Percentiles rank a stretch among this genome's conserved stretches.
These are phyloP conservation scores for Wickerhamiella parazyma DNA, from an alignment of 805 yeast species.

Conservation along the genomic window DNA sequence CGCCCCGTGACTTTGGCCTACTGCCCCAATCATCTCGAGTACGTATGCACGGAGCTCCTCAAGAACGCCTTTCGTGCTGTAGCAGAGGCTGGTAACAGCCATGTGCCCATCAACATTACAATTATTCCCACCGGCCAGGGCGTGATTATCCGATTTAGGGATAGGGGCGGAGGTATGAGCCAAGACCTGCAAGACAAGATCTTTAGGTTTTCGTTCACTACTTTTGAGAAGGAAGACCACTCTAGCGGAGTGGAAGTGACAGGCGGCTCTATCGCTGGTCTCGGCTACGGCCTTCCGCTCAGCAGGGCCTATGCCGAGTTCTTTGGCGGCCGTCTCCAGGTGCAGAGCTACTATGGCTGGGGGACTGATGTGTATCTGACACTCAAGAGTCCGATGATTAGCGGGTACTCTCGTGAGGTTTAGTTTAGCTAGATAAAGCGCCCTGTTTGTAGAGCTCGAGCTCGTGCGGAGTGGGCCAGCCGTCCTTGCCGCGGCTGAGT, in stretches of 20 bases:
- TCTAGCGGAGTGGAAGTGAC: conserved; percentile 53
- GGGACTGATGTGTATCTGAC: conserved; percentile 65
- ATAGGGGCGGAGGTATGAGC: conserved; percentile 79
- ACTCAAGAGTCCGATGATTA: conserved; percentile 18
- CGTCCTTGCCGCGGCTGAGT: conserved; percentile 17
- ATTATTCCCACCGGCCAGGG: conserved; percentile 34
- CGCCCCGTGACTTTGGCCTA: conserved; percentile 57
- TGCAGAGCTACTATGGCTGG: conserved; percentile 60
- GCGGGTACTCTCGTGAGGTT: conserved; percentile 15
- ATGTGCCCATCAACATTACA: conserved; percentile 36
- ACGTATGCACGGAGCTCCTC: conserved; percentile 70
- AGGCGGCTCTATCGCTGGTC: conserved; percentile 67
- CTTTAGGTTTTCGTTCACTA: conserved; percentile 77
- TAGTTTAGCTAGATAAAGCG: not conserved
- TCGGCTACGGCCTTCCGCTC: conserved; percentile 91
- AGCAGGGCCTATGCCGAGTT: conserved; percentile 61
- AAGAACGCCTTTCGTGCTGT: conserved; percentile 84
- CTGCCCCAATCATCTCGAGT: conserved; percentile 77
- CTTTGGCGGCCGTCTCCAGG: conserved; percentile 54
- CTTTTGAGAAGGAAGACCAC: conserved; percentile 53
- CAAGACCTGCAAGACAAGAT: conserved; percentile 51
- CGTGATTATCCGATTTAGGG: conserved; percentile 68
- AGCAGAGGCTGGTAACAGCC: conserved; percentile 41
- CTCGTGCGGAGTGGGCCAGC: conserved; percentile 24
- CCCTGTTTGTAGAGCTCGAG: conserved; percentile 13